phyloP scores from a whole-genome alignment of 148 eudicot genomes.

The Euryodendron excelsum region DNA sequence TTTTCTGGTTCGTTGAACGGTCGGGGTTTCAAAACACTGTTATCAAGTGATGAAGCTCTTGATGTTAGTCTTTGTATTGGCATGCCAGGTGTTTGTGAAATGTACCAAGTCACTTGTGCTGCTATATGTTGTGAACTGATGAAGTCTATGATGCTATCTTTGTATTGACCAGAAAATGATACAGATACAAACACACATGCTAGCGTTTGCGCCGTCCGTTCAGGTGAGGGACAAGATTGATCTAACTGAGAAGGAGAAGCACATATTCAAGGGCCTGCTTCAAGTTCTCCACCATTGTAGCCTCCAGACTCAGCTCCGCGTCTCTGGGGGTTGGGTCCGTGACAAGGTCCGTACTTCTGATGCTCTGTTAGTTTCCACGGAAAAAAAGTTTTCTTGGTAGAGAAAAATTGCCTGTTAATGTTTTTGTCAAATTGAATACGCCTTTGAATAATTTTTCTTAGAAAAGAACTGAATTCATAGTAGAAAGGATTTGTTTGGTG shows the following conservation, averaged over 20 bases:
- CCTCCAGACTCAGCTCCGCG: constrained; percentile 80
- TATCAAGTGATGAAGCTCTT: too few relatives aligned
- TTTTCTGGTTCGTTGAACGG: too few relatives aligned
- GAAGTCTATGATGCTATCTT: too few relatives aligned
- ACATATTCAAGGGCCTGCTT: constrained; percentile 60
- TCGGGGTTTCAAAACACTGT: too few relatives aligned
- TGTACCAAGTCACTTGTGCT: too few relatives aligned
- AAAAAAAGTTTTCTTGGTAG: neutral
- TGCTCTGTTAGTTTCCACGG: constrained; percentile 2
- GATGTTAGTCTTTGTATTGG: too few relatives aligned
- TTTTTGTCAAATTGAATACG: neutral
- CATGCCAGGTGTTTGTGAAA: too few relatives aligned
- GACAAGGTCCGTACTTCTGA: constrained; percentile 63
- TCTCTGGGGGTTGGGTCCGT: constrained; percentile 98
- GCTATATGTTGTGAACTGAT: too few relatives aligned
- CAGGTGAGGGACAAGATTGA: constrained; percentile 60
- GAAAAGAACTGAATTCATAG: neutral
- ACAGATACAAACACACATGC: too few relatives aligned
- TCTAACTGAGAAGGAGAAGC: constrained; percentile 62
- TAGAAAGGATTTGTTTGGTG: neutral
- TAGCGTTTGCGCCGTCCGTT: too few relatives aligned
- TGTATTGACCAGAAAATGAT: too few relatives aligned
- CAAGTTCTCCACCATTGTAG: constrained; percentile 56
- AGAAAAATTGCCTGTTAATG: too few relatives aligned
- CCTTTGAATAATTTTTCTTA: neutral